These are phyloP conservation scores for Selenicereus undatus DNA, from an alignment of 148 eudicot species.

Conservation along the genomic window DNA sequence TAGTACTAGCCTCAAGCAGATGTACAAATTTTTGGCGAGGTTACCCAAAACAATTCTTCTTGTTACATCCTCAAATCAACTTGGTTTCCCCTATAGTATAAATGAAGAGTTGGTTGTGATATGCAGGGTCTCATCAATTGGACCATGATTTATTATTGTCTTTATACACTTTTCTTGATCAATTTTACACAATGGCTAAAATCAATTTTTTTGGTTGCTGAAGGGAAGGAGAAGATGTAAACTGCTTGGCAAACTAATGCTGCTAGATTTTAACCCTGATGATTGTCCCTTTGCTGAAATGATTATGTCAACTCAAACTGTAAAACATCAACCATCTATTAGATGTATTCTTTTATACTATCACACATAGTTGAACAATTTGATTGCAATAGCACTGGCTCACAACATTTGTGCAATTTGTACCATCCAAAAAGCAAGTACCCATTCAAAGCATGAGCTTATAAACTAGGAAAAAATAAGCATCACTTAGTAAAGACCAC, in stretches of 20 bases:
- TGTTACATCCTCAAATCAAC: no score
- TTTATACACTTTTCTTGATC: slow-evolving; percentile 67
- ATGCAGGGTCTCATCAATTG: slow-evolving; percentile 75
- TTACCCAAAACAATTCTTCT: no score
- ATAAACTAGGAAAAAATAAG: neutral
- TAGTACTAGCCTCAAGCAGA: no score
- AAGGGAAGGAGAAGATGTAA: slow-evolving; percentile 5
- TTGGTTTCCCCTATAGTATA: no score
- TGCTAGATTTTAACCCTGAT: neutral
- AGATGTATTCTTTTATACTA: no score
- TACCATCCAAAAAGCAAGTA: no score
- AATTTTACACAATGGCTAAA: no score
- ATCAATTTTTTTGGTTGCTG: slow-evolving; percentile 23
- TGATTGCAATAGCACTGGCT: no score
- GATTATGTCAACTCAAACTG: neutral
- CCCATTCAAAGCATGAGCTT: neutral
- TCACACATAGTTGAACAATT: no score
- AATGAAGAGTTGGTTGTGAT: slow-evolving; percentile 2
- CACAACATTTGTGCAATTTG: no score
- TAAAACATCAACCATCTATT: no score
- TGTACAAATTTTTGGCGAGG: no score
- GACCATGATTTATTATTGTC: slow-evolving; percentile 91
- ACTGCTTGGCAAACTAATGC: neutral
- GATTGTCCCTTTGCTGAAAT: neutral
- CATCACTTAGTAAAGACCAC: slow-evolving; percentile 45